Percentiles rank a stretch among this genome's conserved stretches.
These are phyloP conservation scores for Harringtonia aguacate DNA, from an alignment of 2,329 filamentous ascomycete species.

Conservation along the genomic window DNA sequence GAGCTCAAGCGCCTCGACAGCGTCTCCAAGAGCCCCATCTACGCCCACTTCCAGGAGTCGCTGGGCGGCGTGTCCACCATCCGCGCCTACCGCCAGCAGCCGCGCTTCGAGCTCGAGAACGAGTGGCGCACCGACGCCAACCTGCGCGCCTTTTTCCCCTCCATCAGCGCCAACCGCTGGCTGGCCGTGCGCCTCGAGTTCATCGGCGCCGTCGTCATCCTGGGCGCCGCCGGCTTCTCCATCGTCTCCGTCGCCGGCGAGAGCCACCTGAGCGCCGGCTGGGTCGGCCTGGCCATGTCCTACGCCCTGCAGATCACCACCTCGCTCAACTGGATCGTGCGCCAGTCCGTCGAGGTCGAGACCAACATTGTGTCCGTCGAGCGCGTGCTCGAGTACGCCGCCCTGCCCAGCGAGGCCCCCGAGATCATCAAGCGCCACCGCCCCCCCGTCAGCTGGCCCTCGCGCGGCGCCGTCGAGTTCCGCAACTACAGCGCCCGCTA, in stretches of 20 bases:
- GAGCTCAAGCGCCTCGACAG: constrained; percentile 95
- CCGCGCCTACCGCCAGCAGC: constrained; percentile 82
- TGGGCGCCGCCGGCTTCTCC: constrained; percentile 72
- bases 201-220: constrained; percentile 86
- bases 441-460: constrained; percentile 84
- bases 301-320: constrained; percentile 96
- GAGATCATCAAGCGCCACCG: constrained; percentile 84
- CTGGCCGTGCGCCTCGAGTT: constrained; percentile 91
- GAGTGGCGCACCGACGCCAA: constrained; percentile 97
- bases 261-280: constrained; percentile 54
- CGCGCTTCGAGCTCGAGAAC: constrained; percentile 82
- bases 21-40: constrained; percentile 90
- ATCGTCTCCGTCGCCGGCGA: constrained; percentile 68
- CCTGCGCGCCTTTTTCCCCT: constrained; percentile 87
- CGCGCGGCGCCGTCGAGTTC: constrained; percentile 79
- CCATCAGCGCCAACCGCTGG: constrained; percentile 90
- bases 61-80: constrained; percentile 91
- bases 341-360: constrained; percentile 98
- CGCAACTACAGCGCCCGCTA: constrained; percentile 92
- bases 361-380: constrained; percentile 99
- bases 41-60: constrained; percentile 96
- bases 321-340: constrained; percentile 97
- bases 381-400: constrained; percentile 90
- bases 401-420: constrained; percentile 82
- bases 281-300: constrained; percentile 90